Base-by-base conservation (phyloP, 2,329 filamentous ascomycete genomes). In the Colletotrichum shisoi region DNA sequence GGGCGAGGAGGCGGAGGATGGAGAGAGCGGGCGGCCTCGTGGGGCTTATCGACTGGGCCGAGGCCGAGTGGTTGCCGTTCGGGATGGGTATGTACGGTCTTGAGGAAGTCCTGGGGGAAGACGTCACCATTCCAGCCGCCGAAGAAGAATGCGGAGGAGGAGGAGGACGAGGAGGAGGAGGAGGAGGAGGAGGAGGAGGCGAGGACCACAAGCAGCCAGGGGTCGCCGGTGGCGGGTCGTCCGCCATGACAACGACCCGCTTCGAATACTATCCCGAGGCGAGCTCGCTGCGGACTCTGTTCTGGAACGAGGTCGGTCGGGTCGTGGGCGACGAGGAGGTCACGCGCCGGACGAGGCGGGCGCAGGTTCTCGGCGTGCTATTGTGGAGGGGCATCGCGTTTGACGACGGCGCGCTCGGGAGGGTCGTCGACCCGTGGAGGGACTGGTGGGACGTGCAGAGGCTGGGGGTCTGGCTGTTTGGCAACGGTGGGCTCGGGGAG, bases 331-430 rank as follows among this genome's bases (percentile, higher is more conserved):
- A 74, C 11, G 65, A 70, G 4, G 57, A 65, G 15, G 67, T 76
- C 2, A 45, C 76, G 13, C 71, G 76, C 4, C 77, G 77, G 0
- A 75, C 86, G 0, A 73, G 72, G 60, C 70, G 80, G 45, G 81
- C 85, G 13, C 81, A 78, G 73, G 79, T 73, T 3, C 70, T 89
- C 19, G 87, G 88, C 0, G 80, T 89, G 6, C 68, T 90, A 19
- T 78, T 90, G 2, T 90, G 88, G 87, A 81, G 85, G 73, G 87
- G 87, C 0, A 87, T 86, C 72, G 86, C 87, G 2, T 89, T 87
- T 74, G 87, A 90, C 72, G 81, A 86, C 27, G 87, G 87, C 0
- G 77, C 75, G 39, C 81, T 90, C 62, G 79, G 89, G 74, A 80
- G 87, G 1, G 85, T 85, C 17, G 85, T 89, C 1, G 77, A 84